A percentile compares a stretch with the other conserved stretches of the same genome.
phyloP scores from a whole-genome alignment of 192 early-diverging fungal genomes.

The Obelidium mucronatum region DNA sequence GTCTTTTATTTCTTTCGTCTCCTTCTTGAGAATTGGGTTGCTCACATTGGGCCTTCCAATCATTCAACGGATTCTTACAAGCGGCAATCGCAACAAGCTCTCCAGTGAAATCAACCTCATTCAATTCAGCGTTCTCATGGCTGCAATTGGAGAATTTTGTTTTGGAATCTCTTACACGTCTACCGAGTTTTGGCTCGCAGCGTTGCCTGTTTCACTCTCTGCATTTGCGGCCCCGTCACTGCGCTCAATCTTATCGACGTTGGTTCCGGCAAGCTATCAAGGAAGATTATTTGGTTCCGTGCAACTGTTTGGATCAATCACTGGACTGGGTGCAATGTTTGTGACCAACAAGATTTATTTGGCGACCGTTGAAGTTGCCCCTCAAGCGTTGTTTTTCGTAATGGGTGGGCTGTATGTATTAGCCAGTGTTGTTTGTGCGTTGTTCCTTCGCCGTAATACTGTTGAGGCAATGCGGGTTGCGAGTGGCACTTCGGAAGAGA shows the following conservation, averaged over 20 bases:
- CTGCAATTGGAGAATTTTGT: slow-evolving; percentile 3
- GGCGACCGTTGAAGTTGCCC: background rate
- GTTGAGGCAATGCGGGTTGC: slow-evolving; percentile 12
- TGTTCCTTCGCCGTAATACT: background rate
- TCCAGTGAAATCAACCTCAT: slow-evolving; percentile 3
- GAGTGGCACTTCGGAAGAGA: background rate
- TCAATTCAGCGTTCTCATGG: slow-evolving; percentile 17
- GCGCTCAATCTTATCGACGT: background rate
- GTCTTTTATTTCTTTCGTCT: slow-evolving; percentile 2
- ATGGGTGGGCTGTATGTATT: background rate
- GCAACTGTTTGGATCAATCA: background rate
- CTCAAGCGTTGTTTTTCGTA: slow-evolving; percentile 1
- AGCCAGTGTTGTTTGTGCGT: background rate
- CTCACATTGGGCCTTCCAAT: slow-evolving; percentile 8
- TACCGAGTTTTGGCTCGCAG: background rate
- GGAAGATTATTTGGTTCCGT: slow-evolving; percentile 2
- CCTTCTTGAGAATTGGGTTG: background rate
- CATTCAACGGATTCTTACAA: background rate
- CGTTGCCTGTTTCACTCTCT: background rate
- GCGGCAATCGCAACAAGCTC: background rate
- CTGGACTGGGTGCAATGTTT: background rate
- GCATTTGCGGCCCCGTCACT: background rate
- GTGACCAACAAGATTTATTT: slow-evolving; percentile 1
- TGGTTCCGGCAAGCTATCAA: background rate
- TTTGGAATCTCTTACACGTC: background rate